Evolutionary conservation across 768 basidiomycete species (phyloP).

Genomic region (Inosperma sp.): DNA sequence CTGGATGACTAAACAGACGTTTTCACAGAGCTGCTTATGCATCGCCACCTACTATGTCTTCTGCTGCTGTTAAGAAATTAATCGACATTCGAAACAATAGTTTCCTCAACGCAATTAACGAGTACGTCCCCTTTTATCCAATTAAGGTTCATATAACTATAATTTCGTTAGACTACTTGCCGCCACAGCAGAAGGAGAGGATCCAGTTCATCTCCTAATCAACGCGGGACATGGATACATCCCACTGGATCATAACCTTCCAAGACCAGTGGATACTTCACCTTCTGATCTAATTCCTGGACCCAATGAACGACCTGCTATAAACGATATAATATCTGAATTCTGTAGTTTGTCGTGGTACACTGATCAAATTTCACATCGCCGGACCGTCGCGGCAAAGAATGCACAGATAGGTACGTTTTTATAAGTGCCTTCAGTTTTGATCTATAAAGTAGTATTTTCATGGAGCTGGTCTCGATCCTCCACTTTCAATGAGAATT

Average conservation of each 20-base stretch:
- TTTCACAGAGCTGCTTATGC: constrained; percentile 23
- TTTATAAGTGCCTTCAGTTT: neutral
- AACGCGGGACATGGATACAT: constrained; percentile 66
- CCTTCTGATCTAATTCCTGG: constrained; percentile 33
- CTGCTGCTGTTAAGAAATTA: constrained; percentile 59
- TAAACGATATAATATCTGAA: constrained; percentile 55
- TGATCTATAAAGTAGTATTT: constrained; percentile 1
- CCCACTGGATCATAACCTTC: constrained; percentile 53
- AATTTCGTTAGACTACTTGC: constrained; percentile 34
- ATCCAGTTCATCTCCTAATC: constrained; percentile 59
- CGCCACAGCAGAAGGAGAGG: constrained; percentile 48
- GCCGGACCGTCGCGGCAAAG: constrained; percentile 50
- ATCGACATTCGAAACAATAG: constrained; percentile 64
- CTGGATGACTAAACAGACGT: constrained; percentile 8
- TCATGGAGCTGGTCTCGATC: constrained; percentile 42
- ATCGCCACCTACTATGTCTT: constrained; percentile 41
- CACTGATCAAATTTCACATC: constrained; percentile 59
- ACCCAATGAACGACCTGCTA: constrained; percentile 51
- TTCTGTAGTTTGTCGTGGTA: constrained; percentile 61
- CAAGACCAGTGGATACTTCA: constrained; percentile 9
- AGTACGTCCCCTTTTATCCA: constrained; percentile 39
- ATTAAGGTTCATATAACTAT: neutral
- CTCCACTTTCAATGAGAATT: constrained; percentile 56
- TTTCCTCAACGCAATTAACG: constrained; percentile 62
- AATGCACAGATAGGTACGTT: constrained; percentile 48